Base-by-base conservation (phyloP, 2,329 filamentous ascomycete genomes). In the Akanthomyces lecanii region DNA sequence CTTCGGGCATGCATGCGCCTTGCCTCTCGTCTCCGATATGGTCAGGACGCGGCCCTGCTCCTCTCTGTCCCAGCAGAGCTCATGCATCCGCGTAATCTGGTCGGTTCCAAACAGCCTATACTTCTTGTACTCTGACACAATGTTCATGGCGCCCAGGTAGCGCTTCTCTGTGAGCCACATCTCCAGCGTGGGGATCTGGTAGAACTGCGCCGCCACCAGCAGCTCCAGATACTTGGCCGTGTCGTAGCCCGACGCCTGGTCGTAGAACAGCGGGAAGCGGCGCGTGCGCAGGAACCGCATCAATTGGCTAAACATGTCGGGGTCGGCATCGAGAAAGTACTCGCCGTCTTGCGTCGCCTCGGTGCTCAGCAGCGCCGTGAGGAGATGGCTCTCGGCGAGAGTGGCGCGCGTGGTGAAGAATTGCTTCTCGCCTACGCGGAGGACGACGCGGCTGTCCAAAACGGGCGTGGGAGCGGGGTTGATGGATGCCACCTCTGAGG, bases 311-410 rank as follows among this genome's bases (percentile, higher is more conserved):
- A 79, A 78, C 6, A 75, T 60, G 3, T 69, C 68, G 0, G 72
- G 70, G 61, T 78, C 76, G 0, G 72, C 71, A 64, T 78, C 76
- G 42, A 79, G 63, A 66, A 77, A 77, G 67, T 75, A 76, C 16
- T 71, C 56, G 21, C 64, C 63, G 23, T 74, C 68, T 4, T 64
- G 61, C 2, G 45, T 62, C 1, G 62, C 42, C 14, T 61, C 58
- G 5, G 48, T 52, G 58, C 54, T 51, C 8, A 63, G 65, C 16
- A 68, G 63, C 28, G 61, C 48, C 4, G 61, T 21, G 60, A 67
- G 66, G 54, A 68, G 66, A 21, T 48, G 36, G 53, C 60, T 65
- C 28, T 63, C 61, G 48, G 62, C 57, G 40, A 67, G 50, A 18
- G 67, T 69, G 21, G 65, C 51, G 38, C 58, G 63, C 33, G 65